These are phyloP conservation scores for Neoboletus magnificus DNA, from an alignment of 768 basidiomycete species.

Conservation along the genomic window DNA sequence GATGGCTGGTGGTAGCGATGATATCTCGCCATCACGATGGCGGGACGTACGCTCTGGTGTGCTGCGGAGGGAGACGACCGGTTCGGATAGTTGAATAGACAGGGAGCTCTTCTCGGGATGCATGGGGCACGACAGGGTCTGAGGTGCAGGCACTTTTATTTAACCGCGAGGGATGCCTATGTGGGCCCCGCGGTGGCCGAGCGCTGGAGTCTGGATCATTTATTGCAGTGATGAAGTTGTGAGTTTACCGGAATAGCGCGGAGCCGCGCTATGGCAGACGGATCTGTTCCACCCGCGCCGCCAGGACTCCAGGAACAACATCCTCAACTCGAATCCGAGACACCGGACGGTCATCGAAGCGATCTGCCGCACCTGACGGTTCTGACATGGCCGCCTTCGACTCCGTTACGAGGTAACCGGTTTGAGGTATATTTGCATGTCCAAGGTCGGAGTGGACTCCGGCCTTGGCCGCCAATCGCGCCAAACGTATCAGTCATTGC, in stretches of 20 bases:
- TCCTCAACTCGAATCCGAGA: neutral
- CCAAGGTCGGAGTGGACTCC: too few relatives aligned
- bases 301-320: neutral
- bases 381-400: neutral
- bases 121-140: conserved; percentile 3
- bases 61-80: conserved; percentile 64
- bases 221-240: too few relatives aligned
- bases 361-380: neutral
- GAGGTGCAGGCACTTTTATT: neutral
- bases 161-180: too few relatives aligned
- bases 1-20: conserved; percentile 52
- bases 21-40: conserved; percentile 25
- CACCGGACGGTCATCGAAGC: neutral
- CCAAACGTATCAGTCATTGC: neutral
- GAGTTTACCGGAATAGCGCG: neutral
- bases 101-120: conserved; percentile 40
- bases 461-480: neutral
- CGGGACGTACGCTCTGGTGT: conserved; percentile 33
- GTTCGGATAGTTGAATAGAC: conserved; percentile 64
- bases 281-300: conserved; percentile 10
- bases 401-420: neutral
- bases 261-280: neutral
- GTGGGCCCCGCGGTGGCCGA: neutral
- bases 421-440: neutral
- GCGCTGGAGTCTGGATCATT: too few relatives aligned